These are phyloP conservation scores for Daldinia vernicosa DNA, from an alignment of 495 filamentous ascomycete genomes.

Conservation along the genomic window DNA sequence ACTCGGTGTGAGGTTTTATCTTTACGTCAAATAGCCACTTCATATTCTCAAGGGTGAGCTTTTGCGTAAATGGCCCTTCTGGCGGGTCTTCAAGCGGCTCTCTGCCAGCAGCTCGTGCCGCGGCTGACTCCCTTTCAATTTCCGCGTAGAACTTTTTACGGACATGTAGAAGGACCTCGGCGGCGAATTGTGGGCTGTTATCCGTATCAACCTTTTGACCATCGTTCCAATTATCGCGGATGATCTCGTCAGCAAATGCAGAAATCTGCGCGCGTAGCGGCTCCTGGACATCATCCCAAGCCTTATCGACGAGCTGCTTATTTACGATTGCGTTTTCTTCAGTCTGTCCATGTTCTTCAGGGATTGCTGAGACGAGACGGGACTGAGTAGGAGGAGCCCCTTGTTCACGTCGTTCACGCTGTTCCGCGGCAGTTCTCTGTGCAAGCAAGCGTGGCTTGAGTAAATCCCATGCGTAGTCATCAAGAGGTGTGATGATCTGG, in stretches of 20 bases:
- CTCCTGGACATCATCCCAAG: slow-evolving; percentile 73
- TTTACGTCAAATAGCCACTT: slow-evolving; percentile 83
- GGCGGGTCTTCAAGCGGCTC: slow-evolving; percentile 55
- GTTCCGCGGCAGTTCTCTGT: slow-evolving; percentile 68
- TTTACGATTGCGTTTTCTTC: slow-evolving; percentile 53
- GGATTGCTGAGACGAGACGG: slow-evolving; percentile 4
- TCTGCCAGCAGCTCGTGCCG: slow-evolving; percentile 54
- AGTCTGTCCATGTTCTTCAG: slow-evolving; percentile 24
- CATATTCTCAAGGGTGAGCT: slow-evolving; percentile 81
- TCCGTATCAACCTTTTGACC: slow-evolving; percentile 66
- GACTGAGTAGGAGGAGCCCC: slow-evolving; percentile 34
- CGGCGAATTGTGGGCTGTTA: slow-evolving; percentile 70
- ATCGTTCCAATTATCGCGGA: slow-evolving; percentile 65
- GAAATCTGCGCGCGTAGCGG: slow-evolving; percentile 68
- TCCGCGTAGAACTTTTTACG: slow-evolving; percentile 69
- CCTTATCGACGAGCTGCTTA: slow-evolving; percentile 67
- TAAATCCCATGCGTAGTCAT: slow-evolving; percentile 70
- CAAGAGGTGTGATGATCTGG: slow-evolving; percentile 69
- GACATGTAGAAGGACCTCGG: slow-evolving; percentile 69
- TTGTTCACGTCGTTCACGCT: slow-evolving; percentile 61
- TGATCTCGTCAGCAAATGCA: slow-evolving; percentile 70
- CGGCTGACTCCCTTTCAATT: slow-evolving; percentile 59
- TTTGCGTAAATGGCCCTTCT: slow-evolving; percentile 63
- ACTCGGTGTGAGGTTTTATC: slow-evolving; percentile 71
- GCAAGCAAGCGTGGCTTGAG: slow-evolving; percentile 70